Base-by-base conservation (phyloP, 148 eudicot genomes). In the Vaccinium darrowii region DNA sequence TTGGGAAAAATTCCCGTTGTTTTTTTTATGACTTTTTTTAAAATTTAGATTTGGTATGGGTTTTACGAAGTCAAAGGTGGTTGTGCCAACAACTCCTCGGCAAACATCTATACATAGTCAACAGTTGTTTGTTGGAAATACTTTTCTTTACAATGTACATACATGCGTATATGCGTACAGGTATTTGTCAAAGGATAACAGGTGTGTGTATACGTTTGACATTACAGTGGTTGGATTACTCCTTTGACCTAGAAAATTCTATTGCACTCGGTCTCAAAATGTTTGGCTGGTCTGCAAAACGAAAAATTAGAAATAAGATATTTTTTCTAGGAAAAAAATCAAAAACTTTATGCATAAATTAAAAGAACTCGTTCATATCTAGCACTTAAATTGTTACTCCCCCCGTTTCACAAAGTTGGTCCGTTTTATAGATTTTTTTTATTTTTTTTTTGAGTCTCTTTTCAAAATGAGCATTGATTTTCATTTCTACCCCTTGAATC, bases 41-140 rank as follows among this genome's bases (percentile, higher is more conserved):
- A 36, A 36, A 65, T 43, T 43, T 76, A 39, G 21, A 23, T 27
- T 77, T 36, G 69, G 69, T 49, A 36, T 76, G 9, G 27, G 79
- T 80, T 80, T 80, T 80, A 51, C 60, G 7, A 80, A 58, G 58
- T 57, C 58, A 25, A 58, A 7, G 39, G 82, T 33, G 30, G 36
- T 15, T 33, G 74, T 13, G 82, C 82, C 11, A 56, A 69, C 82
- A 57, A 57, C 71, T 80, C 51, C 69, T 16, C 60, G 33, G 74
- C 74, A 69, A 27, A 33, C 74, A 11, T 27, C 74, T 13, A 69
- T 69, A 27, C 74, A 12, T 30, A 30, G 74, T 69, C 74, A 69
- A 69, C 74, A 5, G 43, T 27, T 23, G 74, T 69, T 69, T 69
- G 73, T 4, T 67, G 10, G 15, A n/a, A n/a, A 62, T 43, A 43